These are phyloP conservation scores for Blastocystis sp. DNA, from an alignment of 352 stramenopile genomes.

Conservation along the genomic window DNA sequence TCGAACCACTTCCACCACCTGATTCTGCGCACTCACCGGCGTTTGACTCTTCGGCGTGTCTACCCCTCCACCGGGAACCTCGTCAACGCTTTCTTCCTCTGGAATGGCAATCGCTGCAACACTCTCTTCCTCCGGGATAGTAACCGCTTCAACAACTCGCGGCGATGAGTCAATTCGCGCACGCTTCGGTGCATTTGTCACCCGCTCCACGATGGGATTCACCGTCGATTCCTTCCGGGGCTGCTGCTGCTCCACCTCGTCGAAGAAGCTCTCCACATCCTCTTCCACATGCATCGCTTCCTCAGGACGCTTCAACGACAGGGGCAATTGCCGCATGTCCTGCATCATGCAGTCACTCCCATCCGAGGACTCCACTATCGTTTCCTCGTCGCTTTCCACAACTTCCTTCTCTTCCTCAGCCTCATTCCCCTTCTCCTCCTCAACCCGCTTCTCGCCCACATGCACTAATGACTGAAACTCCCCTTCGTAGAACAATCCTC, in stretches of 20 bases:
- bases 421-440: neutral
- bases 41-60: neutral
- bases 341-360: neutral
- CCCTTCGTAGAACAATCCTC: neutral
- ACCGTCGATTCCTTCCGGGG: neutral
- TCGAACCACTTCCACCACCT: neutral
- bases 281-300: slow-evolving; percentile 2
- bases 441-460: neutral
- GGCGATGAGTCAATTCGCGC: neutral
- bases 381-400: neutral
- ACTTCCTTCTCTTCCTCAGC: neutral
- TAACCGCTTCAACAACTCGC: neutral
- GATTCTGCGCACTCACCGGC: neutral
- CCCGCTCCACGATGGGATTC: neutral
- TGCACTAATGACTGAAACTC: neutral
- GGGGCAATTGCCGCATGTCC: neutral
- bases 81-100: neutral
- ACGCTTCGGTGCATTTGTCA: neutral
- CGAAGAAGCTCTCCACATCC: neutral
- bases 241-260: neutral
- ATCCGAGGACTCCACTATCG: neutral
- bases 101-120: neutral
- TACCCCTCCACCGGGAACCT: neutral
- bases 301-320: neutral
- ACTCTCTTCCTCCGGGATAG: neutral